Evolutionary conservation across 1,139 yeast genomes (phyloP).

Genomic region (Torulaspora globosa): DNA sequence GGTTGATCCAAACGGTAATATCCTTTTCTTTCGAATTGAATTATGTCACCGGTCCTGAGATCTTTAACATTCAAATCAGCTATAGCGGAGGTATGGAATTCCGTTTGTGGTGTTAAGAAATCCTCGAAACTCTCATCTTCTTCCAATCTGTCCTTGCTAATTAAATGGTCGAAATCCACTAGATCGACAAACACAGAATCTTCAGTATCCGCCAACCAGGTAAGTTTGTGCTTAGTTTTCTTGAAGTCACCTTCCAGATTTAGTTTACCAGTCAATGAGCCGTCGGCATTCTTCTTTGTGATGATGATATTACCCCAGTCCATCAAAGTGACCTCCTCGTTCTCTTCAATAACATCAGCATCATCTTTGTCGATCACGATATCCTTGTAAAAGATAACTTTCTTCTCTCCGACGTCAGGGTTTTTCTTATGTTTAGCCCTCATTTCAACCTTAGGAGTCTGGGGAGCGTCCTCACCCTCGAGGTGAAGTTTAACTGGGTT

Average conservation of each 20-base stretch:
- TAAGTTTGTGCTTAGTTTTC: conserved; percentile 89
- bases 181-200: conserved; percentile 69
- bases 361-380: conserved; percentile 85
- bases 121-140: conserved; percentile 94
- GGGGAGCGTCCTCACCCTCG: conserved; percentile 59
- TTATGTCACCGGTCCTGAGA: conserved; percentile 79
- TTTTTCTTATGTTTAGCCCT: conserved; percentile 96
- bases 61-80: conserved; percentile 77
- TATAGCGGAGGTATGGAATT: conserved; percentile 71
- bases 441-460: conserved; percentile 55
- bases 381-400: conserved; percentile 61
- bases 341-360: conserved; percentile 64
- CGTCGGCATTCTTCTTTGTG: conserved; percentile 62
- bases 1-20: conserved; percentile 77
- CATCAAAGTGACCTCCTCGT: conserved; percentile 93
- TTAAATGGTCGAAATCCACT: conserved; percentile 91
- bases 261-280: conserved; percentile 69
- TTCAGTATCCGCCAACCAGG: conserved; percentile 88
- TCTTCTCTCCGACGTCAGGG: conserved; percentile 82
- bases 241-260: conserved; percentile 96
- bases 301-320: conserved; percentile 97
- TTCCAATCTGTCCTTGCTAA: conserved; percentile 92
- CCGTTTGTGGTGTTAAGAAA: conserved; percentile 83
- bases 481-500: conserved; percentile 64
- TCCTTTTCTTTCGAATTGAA: conserved; percentile 97